phyloP scores from a whole-genome alignment of 805 yeast genomes.

The Candida maris region DNA sequence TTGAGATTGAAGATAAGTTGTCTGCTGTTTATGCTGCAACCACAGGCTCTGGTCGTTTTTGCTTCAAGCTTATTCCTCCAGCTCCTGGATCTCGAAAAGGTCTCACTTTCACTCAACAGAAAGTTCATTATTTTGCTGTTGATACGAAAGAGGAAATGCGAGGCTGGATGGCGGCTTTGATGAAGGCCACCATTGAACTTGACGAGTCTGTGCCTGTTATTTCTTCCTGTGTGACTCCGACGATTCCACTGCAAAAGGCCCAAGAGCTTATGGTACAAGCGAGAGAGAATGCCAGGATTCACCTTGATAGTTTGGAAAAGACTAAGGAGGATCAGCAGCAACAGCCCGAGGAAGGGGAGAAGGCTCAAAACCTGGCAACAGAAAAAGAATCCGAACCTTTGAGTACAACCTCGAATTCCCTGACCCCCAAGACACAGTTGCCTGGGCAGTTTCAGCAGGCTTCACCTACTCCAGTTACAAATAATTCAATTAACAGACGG shows the following conservation, averaged over 20 bases:
- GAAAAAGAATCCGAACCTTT: slow-evolving; percentile 16
- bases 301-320: slow-evolving; percentile 44
- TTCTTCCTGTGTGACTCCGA: slow-evolving; percentile 93
- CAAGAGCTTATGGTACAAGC: slow-evolving; percentile 83
- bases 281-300: slow-evolving; percentile 63
- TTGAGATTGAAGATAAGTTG: slow-evolving; percentile 69
- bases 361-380: slow-evolving; percentile 11
- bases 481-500: slow-evolving; percentile 15
- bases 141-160: slow-evolving; percentile 90
- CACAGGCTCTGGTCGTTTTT: slow-evolving; percentile 89
- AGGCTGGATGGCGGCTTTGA: slow-evolving; percentile 89
- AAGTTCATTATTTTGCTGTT: slow-evolving; percentile 93
- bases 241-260: slow-evolving; percentile 82
- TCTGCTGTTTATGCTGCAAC: slow-evolving; percentile 88
- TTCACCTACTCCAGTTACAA: slow-evolving; percentile 31
- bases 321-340: slow-evolving; percentile 19
- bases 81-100: slow-evolving; percentile 97
- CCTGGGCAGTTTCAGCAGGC: slow-evolving; percentile 20
- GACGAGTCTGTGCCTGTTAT: slow-evolving; percentile 91
- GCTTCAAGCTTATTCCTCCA: slow-evolving; percentile 93
- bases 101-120: slow-evolving; percentile 92
- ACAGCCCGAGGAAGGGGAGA: background rate
- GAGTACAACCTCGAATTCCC: slow-evolving; percentile 12
- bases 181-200: slow-evolving; percentile 93
- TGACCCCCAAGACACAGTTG: slow-evolving; percentile 21